phyloP scores from a whole-genome alignment of 768 basidiomycete genomes.

The Psilocybe cyanescens region DNA sequence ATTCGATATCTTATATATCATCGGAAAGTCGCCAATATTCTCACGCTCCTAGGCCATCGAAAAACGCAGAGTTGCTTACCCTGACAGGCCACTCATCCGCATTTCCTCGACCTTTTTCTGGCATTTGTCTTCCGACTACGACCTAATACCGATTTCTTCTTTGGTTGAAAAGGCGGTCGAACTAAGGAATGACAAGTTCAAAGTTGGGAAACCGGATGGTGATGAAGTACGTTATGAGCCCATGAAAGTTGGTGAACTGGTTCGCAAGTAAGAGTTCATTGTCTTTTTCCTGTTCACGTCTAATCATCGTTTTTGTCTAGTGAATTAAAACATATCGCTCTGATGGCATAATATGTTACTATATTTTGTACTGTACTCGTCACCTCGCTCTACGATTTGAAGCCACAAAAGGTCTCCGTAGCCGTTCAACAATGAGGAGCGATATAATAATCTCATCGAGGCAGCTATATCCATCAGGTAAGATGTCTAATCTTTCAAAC shows the following conservation, averaged over 20 bases:
- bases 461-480: constrained; percentile 40
- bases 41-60: constrained; percentile 56
- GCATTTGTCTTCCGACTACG: constrained; percentile 87
- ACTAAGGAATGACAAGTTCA: constrained; percentile 42
- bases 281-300: not conserved
- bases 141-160: constrained; percentile 66
- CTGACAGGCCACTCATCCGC: constrained; percentile 87
- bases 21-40: not conserved
- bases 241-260: constrained; percentile 91
- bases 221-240: constrained; percentile 56
- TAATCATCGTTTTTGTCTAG: constrained; percentile 37
- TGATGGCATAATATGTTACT: constrained; percentile 61
- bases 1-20: not conserved
- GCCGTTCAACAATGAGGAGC: constrained; percentile 42
- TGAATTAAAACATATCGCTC: constrained; percentile 79
- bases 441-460: constrained; percentile 48
- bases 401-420: constrained; percentile 32
- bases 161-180: constrained; percentile 52
- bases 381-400: constrained; percentile 16
- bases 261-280: constrained; percentile 64
- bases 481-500: constrained; percentile 39
- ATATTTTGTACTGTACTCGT: constrained; percentile 3
- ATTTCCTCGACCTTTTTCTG: constrained; percentile 98
- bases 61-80: constrained; percentile 55
- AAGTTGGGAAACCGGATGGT: constrained; percentile 41